These are phyloP conservation scores for Byssoonygena ceratinophila DNA, from an alignment of 2,329 filamentous ascomycete genomes.

Conservation along the genomic window DNA sequence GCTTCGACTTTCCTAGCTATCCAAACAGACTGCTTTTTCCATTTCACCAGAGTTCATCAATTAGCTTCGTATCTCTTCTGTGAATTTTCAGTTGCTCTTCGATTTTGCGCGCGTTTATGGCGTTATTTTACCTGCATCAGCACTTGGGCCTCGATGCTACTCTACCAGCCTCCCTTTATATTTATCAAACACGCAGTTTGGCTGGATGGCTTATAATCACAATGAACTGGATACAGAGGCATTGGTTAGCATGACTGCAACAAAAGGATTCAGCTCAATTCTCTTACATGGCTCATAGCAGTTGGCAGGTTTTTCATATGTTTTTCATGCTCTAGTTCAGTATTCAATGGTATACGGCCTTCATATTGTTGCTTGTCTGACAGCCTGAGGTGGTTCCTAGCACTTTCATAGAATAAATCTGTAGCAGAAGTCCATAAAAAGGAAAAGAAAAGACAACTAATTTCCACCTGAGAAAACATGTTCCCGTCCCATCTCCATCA, in stretches of 20 bases:
- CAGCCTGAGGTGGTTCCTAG: no score
- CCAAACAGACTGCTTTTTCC: background rate
- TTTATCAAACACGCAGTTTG: background rate
- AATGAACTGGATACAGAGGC: background rate
- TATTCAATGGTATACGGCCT: background rate
- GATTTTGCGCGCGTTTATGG: conserved; percentile 1
- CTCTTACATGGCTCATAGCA: background rate
- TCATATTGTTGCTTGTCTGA: background rate
- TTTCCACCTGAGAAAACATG: no score
- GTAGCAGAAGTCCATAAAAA: background rate
- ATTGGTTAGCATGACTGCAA: background rate
- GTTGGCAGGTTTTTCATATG: background rate
- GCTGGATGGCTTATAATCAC: background rate
- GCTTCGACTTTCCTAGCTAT: background rate
- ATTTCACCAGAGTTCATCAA: background rate
- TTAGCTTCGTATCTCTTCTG: conserved; percentile 3
- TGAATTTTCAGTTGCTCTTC: background rate
- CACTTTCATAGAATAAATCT: no score
- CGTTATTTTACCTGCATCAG: background rate
- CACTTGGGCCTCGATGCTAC: background rate
- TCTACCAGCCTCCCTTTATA: background rate
- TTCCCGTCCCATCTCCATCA: no score
- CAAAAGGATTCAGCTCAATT: background rate
- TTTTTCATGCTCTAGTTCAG: background rate
- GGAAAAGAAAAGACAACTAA: no score